Conservation (phyloP, 177 flowering plant species). For the Vitis hybrid region DNA sequence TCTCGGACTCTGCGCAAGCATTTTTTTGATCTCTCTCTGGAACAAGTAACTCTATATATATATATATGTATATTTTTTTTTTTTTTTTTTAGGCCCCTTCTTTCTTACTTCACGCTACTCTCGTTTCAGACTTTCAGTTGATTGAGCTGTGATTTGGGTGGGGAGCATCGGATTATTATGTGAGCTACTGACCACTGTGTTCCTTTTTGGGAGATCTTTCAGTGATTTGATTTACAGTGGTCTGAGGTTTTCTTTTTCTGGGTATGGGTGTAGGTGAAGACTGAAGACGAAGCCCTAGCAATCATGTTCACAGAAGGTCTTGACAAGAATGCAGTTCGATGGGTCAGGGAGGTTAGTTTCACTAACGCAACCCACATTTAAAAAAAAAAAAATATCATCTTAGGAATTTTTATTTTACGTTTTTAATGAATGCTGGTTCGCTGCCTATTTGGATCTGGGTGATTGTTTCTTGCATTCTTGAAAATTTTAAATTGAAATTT, state of each 20-base stretch:
- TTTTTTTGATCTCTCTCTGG: background rate
- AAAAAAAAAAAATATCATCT: too few species aligned
- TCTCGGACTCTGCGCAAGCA: constrained; percentile 1
- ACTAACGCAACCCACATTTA: background rate
- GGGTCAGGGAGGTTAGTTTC: constrained; percentile 32
- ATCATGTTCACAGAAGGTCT: constrained; percentile 40
- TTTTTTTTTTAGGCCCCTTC: background rate
- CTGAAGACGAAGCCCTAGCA: background rate
- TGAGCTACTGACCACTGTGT: too few species aligned
- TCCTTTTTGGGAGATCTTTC: background rate
- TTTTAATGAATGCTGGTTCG: background rate
- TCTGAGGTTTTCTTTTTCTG: constrained; percentile 8
- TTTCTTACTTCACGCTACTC: background rate
- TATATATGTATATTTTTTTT: background rate
- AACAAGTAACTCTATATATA: too few species aligned
- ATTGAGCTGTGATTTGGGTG: too few species aligned
- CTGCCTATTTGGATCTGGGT: background rate
- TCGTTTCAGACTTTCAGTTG: too few species aligned
- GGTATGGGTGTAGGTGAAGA: constrained; percentile 13
- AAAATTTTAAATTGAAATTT: background rate
- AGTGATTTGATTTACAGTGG: background rate
- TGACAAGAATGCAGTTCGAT: constrained; percentile 26
- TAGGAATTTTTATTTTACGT: background rate
- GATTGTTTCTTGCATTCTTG: background rate
- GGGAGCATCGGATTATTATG: too few species aligned